phyloP scores from a whole-genome alignment of 2,329 filamentous ascomycete genomes.

The Aspergillus brunneoviolaceus region DNA sequence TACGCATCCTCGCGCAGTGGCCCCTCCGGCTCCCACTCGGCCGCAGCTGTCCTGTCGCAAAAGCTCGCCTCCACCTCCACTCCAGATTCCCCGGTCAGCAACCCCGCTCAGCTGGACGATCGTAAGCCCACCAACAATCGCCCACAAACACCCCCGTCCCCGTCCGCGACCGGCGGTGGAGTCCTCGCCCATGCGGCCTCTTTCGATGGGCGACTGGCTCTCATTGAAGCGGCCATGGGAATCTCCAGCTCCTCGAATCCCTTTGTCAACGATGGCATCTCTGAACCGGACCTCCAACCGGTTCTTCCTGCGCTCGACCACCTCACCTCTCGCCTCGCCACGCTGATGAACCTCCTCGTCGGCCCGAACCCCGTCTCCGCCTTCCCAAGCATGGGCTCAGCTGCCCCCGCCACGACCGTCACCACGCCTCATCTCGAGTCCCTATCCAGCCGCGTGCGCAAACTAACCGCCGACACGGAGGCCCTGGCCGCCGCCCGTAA shows the following conservation, averaged over 20 bases:
- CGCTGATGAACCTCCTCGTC: conserved; percentile 58
- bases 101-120: conserved; percentile 10
- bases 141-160: conserved; percentile 8
- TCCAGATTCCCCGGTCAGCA: conserved; percentile 4
- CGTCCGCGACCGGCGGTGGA: conserved; percentile 40
- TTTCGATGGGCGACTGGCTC: conserved; percentile 77
- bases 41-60: conserved; percentile 37
- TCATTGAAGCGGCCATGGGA: conserved; percentile 79
- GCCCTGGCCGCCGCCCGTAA: conserved; percentile 44
- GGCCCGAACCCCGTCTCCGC: conserved; percentile 34
- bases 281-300: conserved; percentile 56
- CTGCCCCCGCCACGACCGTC: conserved; percentile 26
- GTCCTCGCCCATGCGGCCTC: conserved; percentile 76
- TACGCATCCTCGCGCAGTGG: conserved; percentile 34
- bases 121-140: conserved; percentile 12
- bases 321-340: conserved; percentile 76
- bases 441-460: conserved; percentile 44
- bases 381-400: conserved; percentile 21
- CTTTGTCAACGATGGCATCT: conserved; percentile 46
- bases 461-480: conserved; percentile 47
- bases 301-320: conserved; percentile 79
- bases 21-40: conserved; percentile 26
- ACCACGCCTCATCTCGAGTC: conserved; percentile 46
- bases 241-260: conserved; percentile 69
- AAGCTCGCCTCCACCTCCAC: conserved; percentile 28